Evolutionary conservation across 2,329 filamentous ascomycete genomes (phyloP).

Genomic region (Xylariaceae sp.): DNA sequence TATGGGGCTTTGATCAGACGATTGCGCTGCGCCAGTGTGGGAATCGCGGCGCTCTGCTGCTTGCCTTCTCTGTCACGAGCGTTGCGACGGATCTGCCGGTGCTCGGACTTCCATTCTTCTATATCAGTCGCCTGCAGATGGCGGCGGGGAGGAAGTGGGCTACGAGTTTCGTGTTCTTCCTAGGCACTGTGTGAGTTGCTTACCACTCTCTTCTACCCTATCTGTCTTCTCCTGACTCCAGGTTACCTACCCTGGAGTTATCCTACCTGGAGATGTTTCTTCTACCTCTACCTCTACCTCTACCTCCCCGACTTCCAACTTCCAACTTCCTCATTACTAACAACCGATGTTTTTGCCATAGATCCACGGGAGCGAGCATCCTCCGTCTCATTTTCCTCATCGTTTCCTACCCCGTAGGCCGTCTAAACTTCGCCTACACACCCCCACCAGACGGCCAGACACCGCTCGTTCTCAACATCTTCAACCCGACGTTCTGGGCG

Average conservation of each 20-base stretch:
- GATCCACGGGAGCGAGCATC: constrained; percentile 28
- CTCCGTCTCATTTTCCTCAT: constrained; percentile 27
- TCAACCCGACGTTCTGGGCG: constrained; percentile 30
- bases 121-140: constrained; percentile 29
- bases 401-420: constrained; percentile 27
- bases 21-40: constrained; percentile 20
- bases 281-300: no score
- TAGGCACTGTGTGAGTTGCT: constrained; percentile 25
- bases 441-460: constrained; percentile 26
- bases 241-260: not conserved
- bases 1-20: constrained; percentile 26
- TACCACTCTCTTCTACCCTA: not conserved
- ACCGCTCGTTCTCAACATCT: constrained; percentile 26
- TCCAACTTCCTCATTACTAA: not conserved
- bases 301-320: no score
- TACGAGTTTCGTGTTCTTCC: constrained; percentile 26
- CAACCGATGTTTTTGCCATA: not conserved
- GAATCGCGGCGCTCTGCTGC: constrained; percentile 24
- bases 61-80: constrained; percentile 28
- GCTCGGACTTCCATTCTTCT: constrained; percentile 25
- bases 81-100: constrained; percentile 26
- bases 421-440: constrained; percentile 27
- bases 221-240: not conserved
- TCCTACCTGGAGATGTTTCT: no score
- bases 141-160: constrained; percentile 22